Evolutionary conservation across 2,329 filamentous ascomycete genomes (phyloP).

Genomic region (Xylaria digitata): DNA sequence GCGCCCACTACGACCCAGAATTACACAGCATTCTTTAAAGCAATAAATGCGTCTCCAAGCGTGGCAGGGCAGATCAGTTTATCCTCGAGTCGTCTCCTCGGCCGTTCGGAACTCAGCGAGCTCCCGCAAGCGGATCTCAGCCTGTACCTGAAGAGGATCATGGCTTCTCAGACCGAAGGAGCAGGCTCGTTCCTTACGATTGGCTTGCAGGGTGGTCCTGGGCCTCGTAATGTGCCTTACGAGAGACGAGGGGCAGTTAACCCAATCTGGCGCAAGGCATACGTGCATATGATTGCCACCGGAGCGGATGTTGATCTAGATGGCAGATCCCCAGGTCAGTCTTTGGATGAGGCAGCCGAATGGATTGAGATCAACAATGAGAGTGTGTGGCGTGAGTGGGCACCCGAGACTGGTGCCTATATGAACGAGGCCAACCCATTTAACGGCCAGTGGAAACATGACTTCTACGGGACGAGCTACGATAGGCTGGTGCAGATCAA

Average conservation of each 20-base stretch:
- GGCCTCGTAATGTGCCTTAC: neutral
- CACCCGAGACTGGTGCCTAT: slow-evolving; percentile 3
- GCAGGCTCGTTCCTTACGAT: neutral
- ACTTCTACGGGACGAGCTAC: neutral
- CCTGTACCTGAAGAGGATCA: slow-evolving; percentile 1
- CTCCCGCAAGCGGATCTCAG: neutral
- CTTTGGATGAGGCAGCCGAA: neutral
- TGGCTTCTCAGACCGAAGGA: slow-evolving; percentile 3
- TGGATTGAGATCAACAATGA: slow-evolving; percentile 4
- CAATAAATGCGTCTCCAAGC: slow-evolving; percentile 5
- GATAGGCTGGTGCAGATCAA: slow-evolving; percentile 7
- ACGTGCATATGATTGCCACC: neutral
- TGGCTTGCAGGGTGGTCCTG: slow-evolving; percentile 6
- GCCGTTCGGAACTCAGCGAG: neutral
- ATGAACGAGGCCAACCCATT: slow-evolving; percentile 10
- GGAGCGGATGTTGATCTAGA: neutral
- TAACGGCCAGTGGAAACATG: slow-evolving; percentile 3
- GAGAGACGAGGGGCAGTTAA: slow-evolving; percentile 3
- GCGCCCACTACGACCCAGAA: slow-evolving; percentile 1
- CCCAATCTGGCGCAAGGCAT: slow-evolving; percentile 3
- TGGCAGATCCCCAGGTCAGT: neutral
- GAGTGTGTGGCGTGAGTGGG: neutral
- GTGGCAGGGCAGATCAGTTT: neutral
- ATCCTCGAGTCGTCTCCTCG: slow-evolving; percentile 2
- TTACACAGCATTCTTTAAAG: slow-evolving; percentile 1